Evolutionary conservation across 352 stramenopile species (phyloP).

Genomic region (Phytophthora citricola): DNA sequence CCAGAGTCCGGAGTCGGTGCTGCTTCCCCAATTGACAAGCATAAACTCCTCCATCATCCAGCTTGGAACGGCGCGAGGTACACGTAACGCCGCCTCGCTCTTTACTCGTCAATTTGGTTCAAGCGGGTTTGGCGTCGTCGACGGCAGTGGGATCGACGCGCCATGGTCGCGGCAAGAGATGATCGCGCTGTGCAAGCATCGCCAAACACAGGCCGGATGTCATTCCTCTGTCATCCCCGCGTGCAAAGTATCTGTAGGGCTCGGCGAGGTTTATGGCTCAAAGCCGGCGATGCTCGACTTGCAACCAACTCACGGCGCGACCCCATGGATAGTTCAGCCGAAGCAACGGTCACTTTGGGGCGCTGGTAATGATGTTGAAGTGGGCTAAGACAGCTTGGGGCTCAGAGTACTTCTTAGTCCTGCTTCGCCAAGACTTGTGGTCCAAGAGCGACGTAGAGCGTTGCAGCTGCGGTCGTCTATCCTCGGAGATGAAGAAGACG

Average conservation of each 20-base stretch:
- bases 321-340: slow-evolving; percentile 23
- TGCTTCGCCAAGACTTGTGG: too few species aligned
- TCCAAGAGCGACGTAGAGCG: background rate
- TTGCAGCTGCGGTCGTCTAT: slow-evolving; percentile 23
- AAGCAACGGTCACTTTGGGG: slow-evolving; percentile 21
- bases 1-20: background rate
- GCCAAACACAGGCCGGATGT: slow-evolving; percentile 12
- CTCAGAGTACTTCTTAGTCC: too few species aligned
- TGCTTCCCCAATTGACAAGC: background rate
- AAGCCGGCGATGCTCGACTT: background rate
- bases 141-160: slow-evolving; percentile 13
- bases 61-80: slow-evolving; percentile 10
- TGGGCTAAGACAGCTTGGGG: slow-evolving; percentile 9
- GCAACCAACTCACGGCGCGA: slow-evolving; percentile 8
- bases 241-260: slow-evolving; percentile 8
- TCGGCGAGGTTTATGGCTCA: slow-evolving; percentile 21
- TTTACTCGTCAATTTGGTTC: slow-evolving; percentile 17
- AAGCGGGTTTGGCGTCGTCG: slow-evolving; percentile 25
- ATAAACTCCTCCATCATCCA: background rate
- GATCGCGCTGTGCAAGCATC: slow-evolving; percentile 26
- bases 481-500: slow-evolving; percentile 17
- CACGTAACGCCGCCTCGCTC: slow-evolving; percentile 1
- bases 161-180: slow-evolving; percentile 14
- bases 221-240: slow-evolving; percentile 2
- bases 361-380: slow-evolving; percentile 36